Conservation (phyloP, 2,329 filamentous ascomycete species). For the Camptophora hylomeconis region DNA sequence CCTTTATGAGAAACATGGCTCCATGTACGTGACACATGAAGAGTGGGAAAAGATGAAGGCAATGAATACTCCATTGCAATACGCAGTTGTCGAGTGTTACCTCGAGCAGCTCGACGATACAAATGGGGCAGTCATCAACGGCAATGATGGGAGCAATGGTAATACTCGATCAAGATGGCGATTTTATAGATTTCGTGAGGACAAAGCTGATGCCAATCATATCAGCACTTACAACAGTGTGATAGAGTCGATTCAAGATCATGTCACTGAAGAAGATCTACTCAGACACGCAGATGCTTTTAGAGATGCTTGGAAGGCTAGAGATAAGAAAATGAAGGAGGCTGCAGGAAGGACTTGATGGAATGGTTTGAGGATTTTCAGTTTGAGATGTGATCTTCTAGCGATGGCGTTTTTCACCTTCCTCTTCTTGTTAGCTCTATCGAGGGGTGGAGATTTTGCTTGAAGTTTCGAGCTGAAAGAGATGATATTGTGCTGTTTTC, state of each 20-base stretch:
- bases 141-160: constrained; percentile 4
- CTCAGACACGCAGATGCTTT: constrained; percentile 57
- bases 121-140: neutral
- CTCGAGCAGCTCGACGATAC: constrained; percentile 62
- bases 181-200: constrained; percentile 78
- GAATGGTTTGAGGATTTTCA: too few species aligned
- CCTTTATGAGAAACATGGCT: constrained; percentile 53
- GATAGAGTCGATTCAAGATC: constrained; percentile 76
- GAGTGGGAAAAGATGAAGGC: constrained; percentile 79
- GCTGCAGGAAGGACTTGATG: constrained; percentile 3
- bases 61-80: constrained; percentile 62
- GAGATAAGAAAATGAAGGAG: constrained; percentile 21
- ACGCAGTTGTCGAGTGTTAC: constrained; percentile 80
- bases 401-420: too few species aligned
- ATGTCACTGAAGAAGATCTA: constrained; percentile 71
- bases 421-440: too few species aligned
- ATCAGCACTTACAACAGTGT: constrained; percentile 73
- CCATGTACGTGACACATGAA: constrained; percentile 54
- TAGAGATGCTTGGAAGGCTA: constrained; percentile 65
- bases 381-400: too few species aligned
- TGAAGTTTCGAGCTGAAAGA: too few species aligned
- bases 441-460: too few species aligned
- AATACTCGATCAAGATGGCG: constrained; percentile 45
- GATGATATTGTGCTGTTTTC: too few species aligned
- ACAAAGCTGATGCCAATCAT: constrained; percentile 87